A percentile compares a stretch with the other conserved stretches of the same genome.
phyloP scores from a whole-genome alignment of 129 eudicot species.

The Dittrichia graveolens region DNA sequence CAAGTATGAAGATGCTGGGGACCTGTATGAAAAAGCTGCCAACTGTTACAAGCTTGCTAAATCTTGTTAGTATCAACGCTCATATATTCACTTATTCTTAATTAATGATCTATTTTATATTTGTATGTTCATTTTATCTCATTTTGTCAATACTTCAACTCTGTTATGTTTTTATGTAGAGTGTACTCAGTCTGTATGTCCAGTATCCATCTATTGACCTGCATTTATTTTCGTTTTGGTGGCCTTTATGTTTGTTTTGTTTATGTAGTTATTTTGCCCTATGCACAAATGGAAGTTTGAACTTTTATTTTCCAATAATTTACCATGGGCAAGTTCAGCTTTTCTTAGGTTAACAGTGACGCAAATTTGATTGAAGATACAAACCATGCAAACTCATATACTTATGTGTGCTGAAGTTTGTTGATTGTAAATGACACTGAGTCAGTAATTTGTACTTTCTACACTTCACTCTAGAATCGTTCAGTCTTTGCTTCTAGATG shows the following conservation, averaged over 20 bases:
- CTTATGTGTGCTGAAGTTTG: background rate
- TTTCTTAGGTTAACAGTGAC: background rate
- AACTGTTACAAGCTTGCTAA: slow-evolving; percentile 88
- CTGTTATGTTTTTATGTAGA: background rate
- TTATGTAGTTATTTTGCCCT: background rate
- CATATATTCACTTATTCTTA: background rate
- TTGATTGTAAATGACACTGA: background rate
- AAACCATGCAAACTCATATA: background rate
- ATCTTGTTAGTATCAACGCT: slow-evolving; percentile 52
- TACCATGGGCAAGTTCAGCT: background rate
- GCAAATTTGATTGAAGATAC: background rate
- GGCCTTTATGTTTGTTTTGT: background rate
- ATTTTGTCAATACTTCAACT: background rate
- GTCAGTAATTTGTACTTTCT: slow-evolving; percentile 3
- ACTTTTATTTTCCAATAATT: background rate
- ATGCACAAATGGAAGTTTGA: background rate
- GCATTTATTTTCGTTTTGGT: background rate
- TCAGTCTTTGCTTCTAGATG: background rate
- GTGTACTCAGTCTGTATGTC: slow-evolving; percentile 1
- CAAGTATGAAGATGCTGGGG: slow-evolving; percentile 88
- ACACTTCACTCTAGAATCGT: background rate
- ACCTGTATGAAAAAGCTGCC: slow-evolving; percentile 79
- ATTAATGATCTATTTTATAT: background rate
- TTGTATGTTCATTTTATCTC: background rate
- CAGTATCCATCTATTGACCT: background rate